Evolutionary conservation across 140 eudicot genomes (phyloP).

Genomic region (Oenanthe javanica): DNA sequence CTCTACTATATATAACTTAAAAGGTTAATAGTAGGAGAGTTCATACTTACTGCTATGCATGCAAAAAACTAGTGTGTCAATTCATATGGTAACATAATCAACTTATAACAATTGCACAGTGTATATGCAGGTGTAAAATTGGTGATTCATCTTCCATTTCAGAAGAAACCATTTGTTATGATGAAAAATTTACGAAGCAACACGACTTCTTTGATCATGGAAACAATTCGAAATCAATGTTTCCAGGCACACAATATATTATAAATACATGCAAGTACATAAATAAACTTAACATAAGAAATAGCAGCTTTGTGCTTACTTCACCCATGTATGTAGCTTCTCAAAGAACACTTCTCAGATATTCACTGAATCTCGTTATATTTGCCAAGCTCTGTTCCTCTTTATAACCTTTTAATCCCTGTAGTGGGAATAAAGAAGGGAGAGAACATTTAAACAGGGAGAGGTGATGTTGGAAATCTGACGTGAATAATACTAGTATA

Average conservation of each 20-base stretch:
- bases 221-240: neutral
- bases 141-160: neutral
- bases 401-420: neutral
- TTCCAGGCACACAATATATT: neutral
- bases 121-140: neutral
- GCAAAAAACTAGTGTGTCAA: neutral
- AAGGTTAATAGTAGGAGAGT: no score
- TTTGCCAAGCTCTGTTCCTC: neutral
- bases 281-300: no score
- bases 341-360: neutral
- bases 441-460: neutral
- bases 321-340: conserved; percentile 10
- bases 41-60: neutral
- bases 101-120: neutral
- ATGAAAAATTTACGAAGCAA: neutral
- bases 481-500: neutral
- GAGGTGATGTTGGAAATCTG: conserved; percentile 8
- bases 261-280: neutral
- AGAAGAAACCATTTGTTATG: neutral
- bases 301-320: neutral
- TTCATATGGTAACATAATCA: neutral
- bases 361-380: neutral
- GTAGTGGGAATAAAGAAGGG: neutral
- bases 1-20: no score
- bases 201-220: neutral